Conservation (phyloP, 371 early-diverging fungal genomes). For the Mortierella sp. region DNA sequence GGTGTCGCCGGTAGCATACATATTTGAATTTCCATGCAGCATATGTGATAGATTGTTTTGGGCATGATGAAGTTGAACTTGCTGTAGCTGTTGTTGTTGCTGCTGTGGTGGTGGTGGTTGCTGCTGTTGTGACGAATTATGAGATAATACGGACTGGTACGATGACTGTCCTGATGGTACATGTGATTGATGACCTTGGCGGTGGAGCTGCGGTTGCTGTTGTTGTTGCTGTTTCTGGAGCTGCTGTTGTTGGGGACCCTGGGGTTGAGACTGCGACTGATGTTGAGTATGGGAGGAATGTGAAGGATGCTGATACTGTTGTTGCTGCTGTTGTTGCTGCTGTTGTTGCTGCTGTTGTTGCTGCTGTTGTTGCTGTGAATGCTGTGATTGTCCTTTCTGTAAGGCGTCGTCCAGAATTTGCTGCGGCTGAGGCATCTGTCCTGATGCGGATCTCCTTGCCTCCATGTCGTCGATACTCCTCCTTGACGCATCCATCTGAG, state of each 20-base stretch:
- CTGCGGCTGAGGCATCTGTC: constrained; percentile 37
- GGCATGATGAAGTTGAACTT: constrained; percentile 17
- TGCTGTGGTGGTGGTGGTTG: constrained; percentile 6
- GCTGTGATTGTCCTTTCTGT: constrained; percentile 22
- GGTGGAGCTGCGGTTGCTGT: constrained; percentile 4
- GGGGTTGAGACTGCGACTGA: constrained; percentile 8
- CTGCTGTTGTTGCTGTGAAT: too few relatives aligned
- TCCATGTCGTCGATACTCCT: constrained; percentile 27
- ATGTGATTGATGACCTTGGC: not conserved
- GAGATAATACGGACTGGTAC: constrained; percentile 12
- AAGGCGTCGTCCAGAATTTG: constrained; percentile 41
- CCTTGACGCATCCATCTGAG: constrained; percentile 11
- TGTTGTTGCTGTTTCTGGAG: constrained; percentile 14
- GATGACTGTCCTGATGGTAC: constrained; percentile 6
- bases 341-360: too few relatives aligned
- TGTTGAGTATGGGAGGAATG: constrained; percentile 22
- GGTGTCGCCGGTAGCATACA: constrained; percentile 12
- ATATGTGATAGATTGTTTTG: constrained; percentile 24
- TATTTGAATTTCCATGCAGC: constrained; percentile 5
- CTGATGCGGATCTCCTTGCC: not conserved
- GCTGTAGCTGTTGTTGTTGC: constrained; percentile 13
- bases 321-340: constrained; percentile 23
- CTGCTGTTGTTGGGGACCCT: constrained; percentile 16
- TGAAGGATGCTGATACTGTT: constrained; percentile 12
- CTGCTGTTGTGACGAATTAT: constrained; percentile 1